Evolutionary conservation across 2,329 filamentous ascomycete species (phyloP), one percentile per base, ranked within the genome.

Genomic region (Geosmithia putterillii): DNA sequence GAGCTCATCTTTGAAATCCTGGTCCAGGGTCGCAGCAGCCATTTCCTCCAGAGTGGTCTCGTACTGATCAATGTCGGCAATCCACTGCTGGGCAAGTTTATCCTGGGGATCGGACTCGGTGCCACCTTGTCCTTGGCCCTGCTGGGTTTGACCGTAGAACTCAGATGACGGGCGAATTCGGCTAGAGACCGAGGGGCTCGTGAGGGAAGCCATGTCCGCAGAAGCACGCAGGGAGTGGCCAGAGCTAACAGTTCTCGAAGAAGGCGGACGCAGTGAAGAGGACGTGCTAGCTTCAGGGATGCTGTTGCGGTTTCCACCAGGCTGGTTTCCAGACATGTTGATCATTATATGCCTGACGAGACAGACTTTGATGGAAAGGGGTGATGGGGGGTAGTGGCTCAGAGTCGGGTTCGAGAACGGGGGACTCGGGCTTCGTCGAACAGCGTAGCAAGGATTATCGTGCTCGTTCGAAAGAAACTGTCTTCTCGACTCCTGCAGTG

Each of bases 41-140:
- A 98, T 98, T 62, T 98, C 92, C 64, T 96, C 92, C 56, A 98
- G 66, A 1, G 92, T 98, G n/a, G 82, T 94, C 71, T 98, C 92
- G 57, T 95, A 95, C 63, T 96, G 90, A 60, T 98, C 92, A 53
- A 98, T 96, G 57, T 98, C 92, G 44, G 90, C 88, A 55, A 98
- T 90, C 92, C 92, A 98, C 65, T 98, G 89, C 68, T 95, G 89
- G 42, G 90, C 88, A 50, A 90, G 85, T 64, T 89, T 90, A 61
- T 96, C 92, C 61, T 92, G 81, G 9, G 84, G 79, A 63, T 96
- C 92, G 49, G 67, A 64, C 44, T 95, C 89, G 18, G 76, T 66
- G 53, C 74, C 79, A 51, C 71, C 76, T 47, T 86, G 81, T 54
- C 71, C 74, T 54, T 79, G 80, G 49, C 74, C 74, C 59, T 82